phyloP scores from a whole-genome alignment of 345 rosid genomes.

The Lepidium didymum region DNA sequence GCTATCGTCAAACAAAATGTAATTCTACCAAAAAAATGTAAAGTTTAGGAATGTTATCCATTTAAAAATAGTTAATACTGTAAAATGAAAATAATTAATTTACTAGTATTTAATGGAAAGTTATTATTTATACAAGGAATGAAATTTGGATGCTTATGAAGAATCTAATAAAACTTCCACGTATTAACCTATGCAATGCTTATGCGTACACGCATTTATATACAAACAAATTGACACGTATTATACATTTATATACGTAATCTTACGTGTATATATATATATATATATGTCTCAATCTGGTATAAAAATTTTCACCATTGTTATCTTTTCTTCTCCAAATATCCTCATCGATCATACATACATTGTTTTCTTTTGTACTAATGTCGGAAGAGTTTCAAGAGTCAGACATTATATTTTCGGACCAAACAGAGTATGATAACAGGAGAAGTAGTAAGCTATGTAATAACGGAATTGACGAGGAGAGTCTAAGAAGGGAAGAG shows the following conservation, averaged over 20 bases:
- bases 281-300: slow-evolving; percentile 4
- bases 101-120: not conserved
- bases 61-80: not conserved
- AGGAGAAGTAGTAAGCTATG: not conserved
- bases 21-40: not conserved
- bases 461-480: not conserved
- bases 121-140: not conserved
- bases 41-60: not conserved
- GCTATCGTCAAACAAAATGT: too few species aligned
- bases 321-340: slow-evolving; percentile 3
- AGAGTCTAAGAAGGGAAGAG: not conserved
- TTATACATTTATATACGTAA: slow-evolving; percentile 4
- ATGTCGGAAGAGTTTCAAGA: slow-evolving; percentile 50
- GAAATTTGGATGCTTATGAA: not conserved
- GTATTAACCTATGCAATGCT: slow-evolving; percentile 8
- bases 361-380: too few species aligned
- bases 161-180: slow-evolving; percentile 9
- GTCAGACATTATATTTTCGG: slow-evolving; percentile 47
- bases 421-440: not conserved
- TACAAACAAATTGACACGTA: not conserved
- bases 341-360: not conserved
- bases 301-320: slow-evolving; percentile 9
- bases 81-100: not conserved
- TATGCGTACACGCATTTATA: slow-evolving; percentile 8
- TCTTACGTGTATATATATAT: slow-evolving; percentile 12